These are phyloP conservation scores for Mortierella sp. DNA, from an alignment of 371 early-diverging fungal genomes.

Conservation along the genomic window DNA sequence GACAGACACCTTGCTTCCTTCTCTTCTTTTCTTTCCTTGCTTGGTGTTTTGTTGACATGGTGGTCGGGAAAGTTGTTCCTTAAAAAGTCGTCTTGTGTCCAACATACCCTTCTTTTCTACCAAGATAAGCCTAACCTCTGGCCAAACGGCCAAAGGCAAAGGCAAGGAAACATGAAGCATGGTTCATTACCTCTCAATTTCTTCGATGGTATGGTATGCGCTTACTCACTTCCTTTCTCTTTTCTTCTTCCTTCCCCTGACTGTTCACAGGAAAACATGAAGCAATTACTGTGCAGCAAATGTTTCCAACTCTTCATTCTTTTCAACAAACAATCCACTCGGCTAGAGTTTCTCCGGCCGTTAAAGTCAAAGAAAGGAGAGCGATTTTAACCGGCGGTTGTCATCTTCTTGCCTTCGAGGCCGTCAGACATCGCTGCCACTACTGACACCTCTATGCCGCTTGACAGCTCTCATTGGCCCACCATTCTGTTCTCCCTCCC, in stretches of 20 bases:
- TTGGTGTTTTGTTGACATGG: neutral
- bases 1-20: neutral
- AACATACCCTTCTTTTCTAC: neutral
- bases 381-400: neutral
- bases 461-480: slow-evolving; percentile 11
- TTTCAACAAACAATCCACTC: neutral
- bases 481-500: neutral
- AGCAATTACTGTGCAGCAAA: neutral
- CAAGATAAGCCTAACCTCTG: neutral
- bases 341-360: neutral
- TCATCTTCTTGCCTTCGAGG: neutral
- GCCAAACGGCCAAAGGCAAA: slow-evolving; percentile 6
- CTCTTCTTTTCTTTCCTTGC: neutral
- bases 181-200: neutral
- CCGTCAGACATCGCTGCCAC: neutral
- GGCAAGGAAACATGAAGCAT: neutral
- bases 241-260: neutral
- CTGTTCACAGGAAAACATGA: neutral
- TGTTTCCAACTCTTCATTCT: neutral
- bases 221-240: neutral
- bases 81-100: neutral
- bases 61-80: neutral
- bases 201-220: neutral
- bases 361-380: neutral
- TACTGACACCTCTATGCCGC: slow-evolving; percentile 10